phyloP scores from a whole-genome alignment of 306 rosid species.

The Vachellia pachyceras region DNA sequence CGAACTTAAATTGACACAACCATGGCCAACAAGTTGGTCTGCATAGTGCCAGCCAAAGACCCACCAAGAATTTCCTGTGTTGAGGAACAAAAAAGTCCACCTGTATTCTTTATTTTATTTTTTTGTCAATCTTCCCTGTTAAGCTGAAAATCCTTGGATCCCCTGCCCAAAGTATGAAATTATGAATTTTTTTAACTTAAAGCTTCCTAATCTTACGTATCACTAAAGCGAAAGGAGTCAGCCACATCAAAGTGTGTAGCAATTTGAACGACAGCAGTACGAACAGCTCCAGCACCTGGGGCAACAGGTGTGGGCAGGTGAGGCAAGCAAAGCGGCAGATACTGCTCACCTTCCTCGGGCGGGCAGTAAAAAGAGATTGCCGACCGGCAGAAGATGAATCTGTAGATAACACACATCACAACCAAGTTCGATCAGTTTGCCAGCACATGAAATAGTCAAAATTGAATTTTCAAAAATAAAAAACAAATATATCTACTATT shows the following conservation, averaged over 20 bases:
- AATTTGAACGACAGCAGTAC: conserved; percentile 70
- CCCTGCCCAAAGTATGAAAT: conserved; percentile 34
- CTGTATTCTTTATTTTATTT: neutral
- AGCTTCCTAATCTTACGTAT: conserved; percentile 45
- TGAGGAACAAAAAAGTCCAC: conserved; percentile 34
- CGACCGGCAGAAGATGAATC: conserved; percentile 93
- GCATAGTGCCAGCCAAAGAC: conserved; percentile 38
- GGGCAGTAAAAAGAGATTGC: conserved; percentile 67
- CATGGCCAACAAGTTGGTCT: conserved; percentile 32
- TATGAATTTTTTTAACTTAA: conserved; percentile 11
- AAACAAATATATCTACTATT: neutral
- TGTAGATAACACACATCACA: conserved; percentile 45
- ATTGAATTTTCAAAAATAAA: neutral
- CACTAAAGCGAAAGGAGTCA: conserved; percentile 64
- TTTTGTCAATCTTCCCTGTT: conserved; percentile 18
- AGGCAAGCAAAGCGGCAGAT: conserved; percentile 82
- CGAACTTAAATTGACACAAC: conserved; percentile 48
- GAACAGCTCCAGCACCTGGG: conserved; percentile 68
- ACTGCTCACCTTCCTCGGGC: conserved; percentile 63
- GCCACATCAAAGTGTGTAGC: conserved; percentile 75
- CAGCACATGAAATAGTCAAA: neutral
- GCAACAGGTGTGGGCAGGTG: conserved; percentile 68
- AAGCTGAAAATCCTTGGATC: conserved; percentile 34
- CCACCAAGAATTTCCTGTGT: conserved; percentile 46
- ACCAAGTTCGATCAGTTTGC: neutral